Conservation (phyloP, 306 rosid species). For the Quercus wislizeni region DNA sequence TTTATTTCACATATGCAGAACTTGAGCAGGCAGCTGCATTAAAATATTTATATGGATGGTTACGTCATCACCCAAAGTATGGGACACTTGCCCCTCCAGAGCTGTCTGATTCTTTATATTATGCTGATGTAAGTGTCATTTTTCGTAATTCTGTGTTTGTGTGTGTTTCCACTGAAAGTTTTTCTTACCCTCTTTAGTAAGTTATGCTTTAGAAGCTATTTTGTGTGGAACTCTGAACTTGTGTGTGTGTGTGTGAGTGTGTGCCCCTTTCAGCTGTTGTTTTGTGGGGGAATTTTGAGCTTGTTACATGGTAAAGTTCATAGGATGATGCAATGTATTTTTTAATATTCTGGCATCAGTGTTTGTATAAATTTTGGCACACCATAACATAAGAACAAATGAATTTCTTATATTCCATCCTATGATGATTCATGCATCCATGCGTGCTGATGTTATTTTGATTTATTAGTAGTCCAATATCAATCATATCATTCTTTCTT, state of each 20-base stretch:
- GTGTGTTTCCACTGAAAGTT: background rate
- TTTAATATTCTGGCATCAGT: background rate
- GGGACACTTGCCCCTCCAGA: constrained; percentile 79
- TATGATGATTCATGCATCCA: background rate
- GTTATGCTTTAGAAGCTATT: background rate
- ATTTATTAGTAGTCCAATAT: background rate
- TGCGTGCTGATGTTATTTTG: background rate
- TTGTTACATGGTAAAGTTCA: background rate
- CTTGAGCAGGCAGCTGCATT: constrained; percentile 87
- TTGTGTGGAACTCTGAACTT: background rate
- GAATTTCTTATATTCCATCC: background rate
- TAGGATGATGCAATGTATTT: background rate
- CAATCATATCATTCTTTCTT: background rate
- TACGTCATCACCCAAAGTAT: constrained; percentile 78
- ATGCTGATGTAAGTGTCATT: constrained; percentile 78
- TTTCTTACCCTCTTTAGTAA: background rate
- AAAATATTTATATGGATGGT: constrained; percentile 86
- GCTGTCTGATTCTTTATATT: constrained; percentile 68
- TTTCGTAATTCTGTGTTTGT: background rate
- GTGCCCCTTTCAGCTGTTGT: background rate
- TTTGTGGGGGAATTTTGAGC: background rate
- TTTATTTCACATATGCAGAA: constrained; percentile 53
- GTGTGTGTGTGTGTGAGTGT: background rate
- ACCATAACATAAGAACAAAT: background rate
- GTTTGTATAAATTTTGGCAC: background rate